Evolutionary conservation across 192 early-diverging fungal genomes (phyloP).

Genomic region (Backusella westeae): DNA sequence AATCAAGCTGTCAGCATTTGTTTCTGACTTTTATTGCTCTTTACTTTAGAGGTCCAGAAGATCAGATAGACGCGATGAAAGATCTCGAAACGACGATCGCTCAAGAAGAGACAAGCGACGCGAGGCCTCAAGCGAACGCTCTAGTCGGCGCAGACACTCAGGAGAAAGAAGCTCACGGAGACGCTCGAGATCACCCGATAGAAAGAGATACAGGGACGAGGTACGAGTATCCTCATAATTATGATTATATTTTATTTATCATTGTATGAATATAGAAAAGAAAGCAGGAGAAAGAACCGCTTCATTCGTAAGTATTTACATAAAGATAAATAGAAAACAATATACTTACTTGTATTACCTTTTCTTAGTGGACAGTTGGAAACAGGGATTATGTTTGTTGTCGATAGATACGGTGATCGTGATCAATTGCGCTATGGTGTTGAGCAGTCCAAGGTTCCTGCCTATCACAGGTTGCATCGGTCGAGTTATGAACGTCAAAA

Average conservation of each 20-base stretch:
- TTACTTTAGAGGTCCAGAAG: not conserved
- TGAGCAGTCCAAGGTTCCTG: not conserved
- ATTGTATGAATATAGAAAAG: not conserved
- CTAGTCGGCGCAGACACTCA: not conserved
- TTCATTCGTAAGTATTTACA: not conserved
- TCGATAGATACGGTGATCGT: not conserved
- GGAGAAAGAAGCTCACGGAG: not conserved
- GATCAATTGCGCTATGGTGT: constrained; percentile 19
- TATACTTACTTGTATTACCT: not conserved
- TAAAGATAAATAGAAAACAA: not conserved
- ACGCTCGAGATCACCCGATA: not conserved
- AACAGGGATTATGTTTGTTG: not conserved
- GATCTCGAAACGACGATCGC: not conserved
- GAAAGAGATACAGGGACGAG: not conserved
- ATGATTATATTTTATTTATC: not conserved
- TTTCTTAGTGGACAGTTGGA: constrained; percentile 6
- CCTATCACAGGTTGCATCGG: not conserved
- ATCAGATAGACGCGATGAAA: not conserved
- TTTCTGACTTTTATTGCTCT: not conserved
- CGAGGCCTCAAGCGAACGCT: not conserved
- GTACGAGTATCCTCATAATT: not conserved
- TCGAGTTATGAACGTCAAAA: not conserved
- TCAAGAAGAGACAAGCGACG: not conserved
- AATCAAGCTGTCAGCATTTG: not conserved
- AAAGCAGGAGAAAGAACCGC: not conserved